Evolutionary conservation across 2,329 filamentous ascomycete species (phyloP).

Genomic region (Allantophomopsis lycopodina): DNA sequence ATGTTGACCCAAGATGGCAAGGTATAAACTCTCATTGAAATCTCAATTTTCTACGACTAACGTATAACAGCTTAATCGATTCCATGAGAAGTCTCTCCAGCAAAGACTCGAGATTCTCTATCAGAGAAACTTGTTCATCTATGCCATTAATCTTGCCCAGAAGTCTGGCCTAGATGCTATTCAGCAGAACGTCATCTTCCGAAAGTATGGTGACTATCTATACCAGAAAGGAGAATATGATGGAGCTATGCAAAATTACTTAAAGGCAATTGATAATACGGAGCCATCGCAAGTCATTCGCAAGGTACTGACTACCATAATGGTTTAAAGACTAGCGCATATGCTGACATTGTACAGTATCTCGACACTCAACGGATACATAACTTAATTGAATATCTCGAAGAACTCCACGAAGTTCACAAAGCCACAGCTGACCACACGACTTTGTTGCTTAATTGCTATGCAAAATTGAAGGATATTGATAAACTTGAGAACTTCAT

Average conservation of each 20-base stretch:
- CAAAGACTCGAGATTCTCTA: conserved; percentile 91
- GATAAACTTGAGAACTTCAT: conserved; percentile 95
- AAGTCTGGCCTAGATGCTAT: conserved; percentile 68
- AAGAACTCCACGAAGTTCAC: conserved; percentile 88
- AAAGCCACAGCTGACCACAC: conserved; percentile 93
- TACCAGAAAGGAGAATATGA: conserved; percentile 96
- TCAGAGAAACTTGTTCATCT: conserved; percentile 79
- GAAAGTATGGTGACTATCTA: conserved; percentile 84
- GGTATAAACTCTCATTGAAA: conserved; percentile 29
- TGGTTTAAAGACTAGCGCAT: conserved; percentile 14
- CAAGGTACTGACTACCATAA: conserved; percentile 40
- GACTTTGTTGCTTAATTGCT: conserved; percentile 88
- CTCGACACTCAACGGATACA: conserved; percentile 95
- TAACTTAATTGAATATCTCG: conserved; percentile 92
- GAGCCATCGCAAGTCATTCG: conserved; percentile 94
- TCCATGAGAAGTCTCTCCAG: conserved; percentile 80
- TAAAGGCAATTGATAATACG: conserved; percentile 89
- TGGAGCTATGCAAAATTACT: conserved; percentile 97
- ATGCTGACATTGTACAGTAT: conserved; percentile 37
- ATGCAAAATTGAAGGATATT: conserved; percentile 94
- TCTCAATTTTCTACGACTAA: conserved; percentile 2
- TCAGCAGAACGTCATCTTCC: conserved; percentile 84
- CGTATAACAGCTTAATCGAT: conserved; percentile 37
- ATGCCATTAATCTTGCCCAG: conserved; percentile 86
- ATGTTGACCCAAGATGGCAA: conserved; percentile 88